phyloP scores from a whole-genome alignment of 352 stramenopile genomes.

The Hyaloperonospora brassicae region DNA sequence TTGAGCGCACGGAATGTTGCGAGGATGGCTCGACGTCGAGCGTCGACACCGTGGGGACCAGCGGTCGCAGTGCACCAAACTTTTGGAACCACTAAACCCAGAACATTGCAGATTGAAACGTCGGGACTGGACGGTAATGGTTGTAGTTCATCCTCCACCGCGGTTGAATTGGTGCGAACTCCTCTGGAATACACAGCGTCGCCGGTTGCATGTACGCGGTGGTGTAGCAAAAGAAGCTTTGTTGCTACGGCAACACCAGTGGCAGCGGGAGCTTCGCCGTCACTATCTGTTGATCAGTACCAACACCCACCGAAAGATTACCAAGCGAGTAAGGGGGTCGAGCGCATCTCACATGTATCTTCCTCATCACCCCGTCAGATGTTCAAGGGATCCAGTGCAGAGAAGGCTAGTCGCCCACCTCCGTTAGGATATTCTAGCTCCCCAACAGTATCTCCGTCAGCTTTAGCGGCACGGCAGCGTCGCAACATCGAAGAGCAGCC shows the following conservation, averaged over 20 bases:
- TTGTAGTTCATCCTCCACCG: not conserved
- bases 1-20: conserved; percentile 3
- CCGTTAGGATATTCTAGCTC: conserved; percentile 32
- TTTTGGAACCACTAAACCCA: conserved; percentile 8
- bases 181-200: conserved; percentile 55
- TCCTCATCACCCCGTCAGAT: conserved; percentile 11
- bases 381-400: conserved; percentile 1
- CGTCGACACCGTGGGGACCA: conserved; percentile 12
- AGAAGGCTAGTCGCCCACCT: conserved; percentile 11
- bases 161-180: conserved; percentile 8
- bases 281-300: conserved; percentile 11
- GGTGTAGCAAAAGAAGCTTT: conserved; percentile 43
- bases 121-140: conserved; percentile 14
- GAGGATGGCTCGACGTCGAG: conserved; percentile 12
- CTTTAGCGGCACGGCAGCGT: conserved; percentile 15
- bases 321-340: conserved; percentile 17
- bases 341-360: conserved; percentile 8
- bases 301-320: conserved; percentile 20
- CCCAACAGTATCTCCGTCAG: conserved; percentile 23
- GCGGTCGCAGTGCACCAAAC: conserved; percentile 7
- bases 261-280: conserved; percentile 11
- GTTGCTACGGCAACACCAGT: conserved; percentile 33
- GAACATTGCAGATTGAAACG: conserved; percentile 29
- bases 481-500: conserved; percentile 22
- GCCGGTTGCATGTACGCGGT: conserved; percentile 34